Base-by-base conservation (phyloP, 257 asterid genomes). In the Capsicum pubescens region DNA sequence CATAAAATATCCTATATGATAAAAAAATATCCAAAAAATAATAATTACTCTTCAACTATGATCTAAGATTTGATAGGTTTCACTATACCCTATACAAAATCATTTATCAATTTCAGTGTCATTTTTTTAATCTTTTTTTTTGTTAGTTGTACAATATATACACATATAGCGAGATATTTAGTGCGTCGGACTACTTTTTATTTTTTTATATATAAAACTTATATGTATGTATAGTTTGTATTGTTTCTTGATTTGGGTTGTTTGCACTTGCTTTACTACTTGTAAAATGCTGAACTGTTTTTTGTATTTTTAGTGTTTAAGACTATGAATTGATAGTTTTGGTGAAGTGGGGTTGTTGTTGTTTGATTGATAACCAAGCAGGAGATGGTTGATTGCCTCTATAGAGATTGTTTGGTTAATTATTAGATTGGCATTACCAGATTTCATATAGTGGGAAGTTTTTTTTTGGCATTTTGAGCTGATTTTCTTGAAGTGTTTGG, bases 31-130 rank as follows among this genome's bases (percentile, higher is more conserved):
- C 48, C 2, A 74, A 72, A 74, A 21, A 19, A 7, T 39, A 12
- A 9, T 50, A 50, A 76, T 6, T 76, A 76, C 14, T 52, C 8
- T 21, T 76, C 4, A 32, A 15, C 84, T 68, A 76, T 79, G 88
- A 84, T 84, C 85, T 82, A 81, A 79, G 78, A 60, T 78, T 70
- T 79, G 54, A 59, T 83, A 56, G 81, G 78, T 83, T 83, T 77
- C 83, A 69, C 78, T 46, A 55, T 79, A 86, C 86, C 84, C 76
- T 48, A 26, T 19, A 44, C 4, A 61, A 21, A 81, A 72, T 74
- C 19, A 72, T 19, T 72, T 46, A 58, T 84, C 74, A 87, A 21
- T 57, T 87, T 79, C 86, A 60, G 82, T 32, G 58, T 42, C 87
- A 57, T 7, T 52, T 52, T 52, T 44, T 52, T 6, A 9, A 1